Percentiles rank a stretch among this genome's conserved stretches.
phyloP scores from a whole-genome alignment of 1,284 basidiomycete genomes.

The Apiotrichum gamsii region DNA sequence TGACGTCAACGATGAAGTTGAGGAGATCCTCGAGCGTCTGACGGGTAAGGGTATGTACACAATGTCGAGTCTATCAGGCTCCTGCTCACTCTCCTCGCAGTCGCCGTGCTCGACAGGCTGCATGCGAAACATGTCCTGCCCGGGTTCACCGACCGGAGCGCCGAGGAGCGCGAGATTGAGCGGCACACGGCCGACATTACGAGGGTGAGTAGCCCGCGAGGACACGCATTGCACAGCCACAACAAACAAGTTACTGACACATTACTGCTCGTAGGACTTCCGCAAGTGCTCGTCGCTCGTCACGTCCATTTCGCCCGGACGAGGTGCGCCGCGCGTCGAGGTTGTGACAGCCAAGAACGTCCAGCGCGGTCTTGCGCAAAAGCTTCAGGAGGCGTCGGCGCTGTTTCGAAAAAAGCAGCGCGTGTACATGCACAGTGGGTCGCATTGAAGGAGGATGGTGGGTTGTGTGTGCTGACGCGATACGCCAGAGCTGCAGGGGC shows the following conservation, averaged over 20 bases:
- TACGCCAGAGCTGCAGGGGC: slow-evolving; percentile 80
- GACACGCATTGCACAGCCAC: too few species aligned
- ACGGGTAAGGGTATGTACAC: slow-evolving; percentile 78
- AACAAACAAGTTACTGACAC: too few species aligned
- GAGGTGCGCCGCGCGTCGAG: slow-evolving; percentile 52
- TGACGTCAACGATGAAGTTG: slow-evolving; percentile 80
- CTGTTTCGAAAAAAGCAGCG: slow-evolving; percentile 96
- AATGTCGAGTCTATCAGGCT: too few species aligned
- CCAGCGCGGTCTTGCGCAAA: slow-evolving; percentile 90
- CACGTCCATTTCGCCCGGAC: slow-evolving; percentile 47
- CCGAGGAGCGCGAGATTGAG: slow-evolving; percentile 92
- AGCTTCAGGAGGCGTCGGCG: slow-evolving; percentile 86
- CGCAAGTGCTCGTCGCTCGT: slow-evolving; percentile 73
- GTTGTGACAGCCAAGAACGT: slow-evolving; percentile 82
- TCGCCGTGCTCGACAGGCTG: slow-evolving; percentile 76
- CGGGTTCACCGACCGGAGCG: slow-evolving; percentile 87
- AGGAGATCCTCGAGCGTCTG: slow-evolving; percentile 64
- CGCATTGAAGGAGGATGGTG: too few species aligned
- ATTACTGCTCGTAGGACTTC: slow-evolving; percentile 61
- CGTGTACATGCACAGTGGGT: slow-evolving; percentile 91
- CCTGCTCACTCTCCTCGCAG: too few species aligned
- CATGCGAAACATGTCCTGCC: slow-evolving; percentile 94
- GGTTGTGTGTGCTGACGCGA: too few species aligned
- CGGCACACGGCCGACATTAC: slow-evolving; percentile 80
- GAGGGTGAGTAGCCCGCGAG: slow-evolving; percentile 55